Evolutionary conservation across 805 yeast species (phyloP).

Genomic region (Clavispora vitiphila): DNA sequence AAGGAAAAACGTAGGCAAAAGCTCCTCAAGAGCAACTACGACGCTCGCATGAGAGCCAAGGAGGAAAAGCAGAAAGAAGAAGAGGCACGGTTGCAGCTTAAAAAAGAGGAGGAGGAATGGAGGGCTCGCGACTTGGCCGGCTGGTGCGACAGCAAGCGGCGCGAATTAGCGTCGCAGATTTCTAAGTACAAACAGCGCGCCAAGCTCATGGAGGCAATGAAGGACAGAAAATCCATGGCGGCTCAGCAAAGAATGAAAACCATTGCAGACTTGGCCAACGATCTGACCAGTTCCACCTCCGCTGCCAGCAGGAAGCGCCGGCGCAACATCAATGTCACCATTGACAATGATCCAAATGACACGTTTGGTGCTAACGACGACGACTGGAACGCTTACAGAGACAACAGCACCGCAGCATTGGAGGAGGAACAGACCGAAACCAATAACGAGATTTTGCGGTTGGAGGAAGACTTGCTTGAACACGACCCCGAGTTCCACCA

Average conservation of each 20-base stretch:
- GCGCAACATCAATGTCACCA: slow-evolving; percentile 48
- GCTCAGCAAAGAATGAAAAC: slow-evolving; percentile 91
- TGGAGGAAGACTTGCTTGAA: slow-evolving; percentile 75
- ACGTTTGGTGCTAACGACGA: slow-evolving; percentile 94
- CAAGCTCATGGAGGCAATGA: slow-evolving; percentile 69
- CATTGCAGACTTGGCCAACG: slow-evolving; percentile 80
- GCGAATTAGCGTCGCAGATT: slow-evolving; percentile 54
- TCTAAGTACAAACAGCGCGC: slow-evolving; percentile 59
- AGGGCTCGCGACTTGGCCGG: slow-evolving; percentile 65
- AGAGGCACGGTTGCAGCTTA: slow-evolving; percentile 54
- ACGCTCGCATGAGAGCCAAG: slow-evolving; percentile 79
- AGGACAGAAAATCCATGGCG: slow-evolving; percentile 84
- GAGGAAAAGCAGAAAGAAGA: slow-evolving; percentile 70
- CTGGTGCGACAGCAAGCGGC: slow-evolving; percentile 75
- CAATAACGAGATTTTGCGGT: slow-evolving; percentile 47
- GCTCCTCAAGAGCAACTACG: slow-evolving; percentile 78
- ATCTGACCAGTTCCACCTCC: slow-evolving; percentile 46
- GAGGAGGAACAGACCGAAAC: slow-evolving; percentile 80
- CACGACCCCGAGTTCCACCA: slow-evolving; percentile 81
- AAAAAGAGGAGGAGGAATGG: slow-evolving; percentile 68
- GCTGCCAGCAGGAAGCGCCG: slow-evolving; percentile 44
- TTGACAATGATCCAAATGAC: slow-evolving; percentile 89
- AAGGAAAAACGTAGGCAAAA: slow-evolving; percentile 85
- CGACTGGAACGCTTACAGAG: slow-evolving; percentile 90
- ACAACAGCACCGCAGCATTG: slow-evolving; percentile 68